phyloP scores from a whole-genome alignment of 1,284 basidiomycete genomes.

The Butyriboletus appendiculatus region DNA sequence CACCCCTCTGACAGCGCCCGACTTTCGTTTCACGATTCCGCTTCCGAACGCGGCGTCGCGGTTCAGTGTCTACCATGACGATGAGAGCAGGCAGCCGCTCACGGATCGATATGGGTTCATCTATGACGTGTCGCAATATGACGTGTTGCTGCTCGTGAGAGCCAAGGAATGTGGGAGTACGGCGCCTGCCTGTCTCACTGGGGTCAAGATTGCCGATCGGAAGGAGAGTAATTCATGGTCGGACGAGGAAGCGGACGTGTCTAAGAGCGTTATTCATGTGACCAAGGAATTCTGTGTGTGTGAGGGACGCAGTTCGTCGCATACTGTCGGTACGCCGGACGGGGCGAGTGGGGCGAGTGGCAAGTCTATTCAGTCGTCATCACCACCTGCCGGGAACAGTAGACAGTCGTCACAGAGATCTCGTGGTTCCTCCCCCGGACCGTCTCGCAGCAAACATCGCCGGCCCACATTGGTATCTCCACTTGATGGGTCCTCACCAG shows the following conservation, averaged over 20 bases:
- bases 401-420: conserved; percentile 29
- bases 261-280: conserved; percentile 49
- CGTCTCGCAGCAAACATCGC: conserved; percentile 46
- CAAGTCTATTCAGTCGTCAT: conserved; percentile 13
- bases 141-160: conserved; percentile 74
- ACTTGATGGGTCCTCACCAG: conserved; percentile 31
- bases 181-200: conserved; percentile 83
- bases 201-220: conserved; percentile 83
- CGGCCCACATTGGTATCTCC: conserved; percentile 44
- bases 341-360: conserved; percentile 6
- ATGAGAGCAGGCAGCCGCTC: conserved; percentile 63
- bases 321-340: conserved; percentile 17
- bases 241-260: conserved; percentile 49
- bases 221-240: conserved; percentile 76
- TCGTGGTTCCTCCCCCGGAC: conserved; percentile 50
- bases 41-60: conserved; percentile 57
- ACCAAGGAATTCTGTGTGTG: conserved; percentile 63
- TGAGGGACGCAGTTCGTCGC: conserved; percentile 41
- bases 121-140: conserved; percentile 83
- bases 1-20: conserved; percentile 63
- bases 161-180: conserved; percentile 73
- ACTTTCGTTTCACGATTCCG: conserved; percentile 68
- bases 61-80: conserved; percentile 53
- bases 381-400: conserved; percentile 15
- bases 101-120: conserved; percentile 97